Evolutionary conservation across 495 filamentous ascomycete genomes (phyloP), one percentile per base, ranked within the genome.

Genomic region (Podospora pseudoanserina): DNA sequence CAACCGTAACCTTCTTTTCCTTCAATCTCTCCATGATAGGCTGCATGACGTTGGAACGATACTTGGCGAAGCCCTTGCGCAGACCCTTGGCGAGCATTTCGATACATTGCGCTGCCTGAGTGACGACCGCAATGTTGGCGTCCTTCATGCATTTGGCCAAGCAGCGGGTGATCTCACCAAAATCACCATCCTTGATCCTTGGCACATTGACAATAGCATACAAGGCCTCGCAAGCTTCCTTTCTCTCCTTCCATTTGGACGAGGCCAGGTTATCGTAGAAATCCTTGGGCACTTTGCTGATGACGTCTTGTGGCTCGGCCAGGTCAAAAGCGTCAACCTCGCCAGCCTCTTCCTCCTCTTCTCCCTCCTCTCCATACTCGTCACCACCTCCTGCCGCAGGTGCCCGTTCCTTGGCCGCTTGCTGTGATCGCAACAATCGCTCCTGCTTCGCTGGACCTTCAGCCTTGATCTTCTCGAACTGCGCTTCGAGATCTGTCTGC

Each of bases 141-240:
- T 99, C 96, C 77, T 98, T 98, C 94, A 98, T 98, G 72, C 87
- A 92, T 76, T 97, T 98, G 30, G 95, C 95, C 58, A 98, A 80
- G 5, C 84, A 86, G 58, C 89, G 86, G 57, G 91, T 86, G 73
- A 97, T 88, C 69, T 98, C 93, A 77, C 89, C 86, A 70, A 91
- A 99, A 55, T 89, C 90, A 3, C 87, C 93, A 67, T 98, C 95
- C 78, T 96, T 94, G 76, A 99, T 97, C 65, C 90, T 87, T 26
- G 95, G 94, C 19, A 95, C 89, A 74, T 98, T 97, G 65, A 96
- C 79, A 9, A 86, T 83, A 15, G 83, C 83, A 73, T 90, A 89
- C 3, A 97, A 80, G 6, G 88, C 94, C 67, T 99, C 96, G 30
- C 97, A 80, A 0, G 92, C 91, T 61, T 99, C 96, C 79, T 98